Percentiles rank a stretch among this genome's conserved stretches.
Evolutionary conservation across 1,284 basidiomycete species (phyloP).

Genomic region (Irpex rosettiformis): DNA sequence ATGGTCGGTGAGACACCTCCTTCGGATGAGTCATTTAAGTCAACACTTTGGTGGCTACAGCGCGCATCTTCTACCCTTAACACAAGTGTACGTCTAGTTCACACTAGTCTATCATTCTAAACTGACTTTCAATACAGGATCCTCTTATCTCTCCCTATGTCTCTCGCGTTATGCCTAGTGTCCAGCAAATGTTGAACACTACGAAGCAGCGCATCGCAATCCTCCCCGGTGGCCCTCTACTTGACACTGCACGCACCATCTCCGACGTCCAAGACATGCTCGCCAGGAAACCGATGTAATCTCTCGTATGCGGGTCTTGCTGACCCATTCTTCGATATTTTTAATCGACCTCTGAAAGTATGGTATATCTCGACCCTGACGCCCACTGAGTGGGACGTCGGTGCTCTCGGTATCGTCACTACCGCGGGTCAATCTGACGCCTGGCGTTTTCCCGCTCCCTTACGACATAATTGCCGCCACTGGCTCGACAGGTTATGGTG

Average conservation of each 20-base stretch:
- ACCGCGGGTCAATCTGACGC: not conserved
- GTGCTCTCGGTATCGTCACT: not conserved
- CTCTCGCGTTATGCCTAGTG: conserved; percentile 72
- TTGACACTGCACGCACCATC: conserved; percentile 65
- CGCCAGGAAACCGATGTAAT: conserved; percentile 50
- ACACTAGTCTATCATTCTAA: conserved; percentile 6
- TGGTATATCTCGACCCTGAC: not conserved
- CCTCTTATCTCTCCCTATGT: conserved; percentile 78
- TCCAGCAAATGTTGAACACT: conserved; percentile 68
- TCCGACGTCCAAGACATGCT: conserved; percentile 72
- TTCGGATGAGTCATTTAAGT: conserved; percentile 74
- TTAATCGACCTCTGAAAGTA: not conserved
- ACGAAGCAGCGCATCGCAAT: conserved; percentile 75
- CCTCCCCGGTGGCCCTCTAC: conserved; percentile 64
- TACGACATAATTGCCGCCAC: not conserved
- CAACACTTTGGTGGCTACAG: conserved; percentile 80
- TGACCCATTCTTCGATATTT: not conserved
- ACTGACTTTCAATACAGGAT: conserved; percentile 43
- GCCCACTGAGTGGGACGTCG: not conserved
- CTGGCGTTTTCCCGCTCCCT: not conserved
- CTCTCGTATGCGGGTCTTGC: not conserved
- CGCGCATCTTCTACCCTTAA: conserved; percentile 65
- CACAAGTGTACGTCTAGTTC: conserved; percentile 50
- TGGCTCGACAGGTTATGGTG: not conserved
- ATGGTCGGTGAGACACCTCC: conserved; percentile 72